These are phyloP conservation scores for Trichomonas tenax DNA, from an alignment of 208 protist species.

Conservation along the genomic window DNA sequence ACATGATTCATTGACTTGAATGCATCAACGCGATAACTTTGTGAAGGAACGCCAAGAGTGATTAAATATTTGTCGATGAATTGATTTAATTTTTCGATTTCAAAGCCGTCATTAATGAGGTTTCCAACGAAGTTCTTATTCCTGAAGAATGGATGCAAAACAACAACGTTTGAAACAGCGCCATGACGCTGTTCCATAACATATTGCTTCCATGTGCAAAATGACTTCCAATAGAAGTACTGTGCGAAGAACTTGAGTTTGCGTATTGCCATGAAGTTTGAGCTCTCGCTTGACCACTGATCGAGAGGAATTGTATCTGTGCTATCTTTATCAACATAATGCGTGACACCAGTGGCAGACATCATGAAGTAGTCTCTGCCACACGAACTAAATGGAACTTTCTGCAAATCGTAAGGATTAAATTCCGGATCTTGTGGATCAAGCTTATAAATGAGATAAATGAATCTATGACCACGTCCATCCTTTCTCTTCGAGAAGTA, in stretches of 20 bases:
- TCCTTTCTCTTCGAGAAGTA: conserved; percentile 14
- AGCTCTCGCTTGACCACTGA: not conserved
- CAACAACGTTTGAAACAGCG: not conserved
- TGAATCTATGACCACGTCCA: not conserved
- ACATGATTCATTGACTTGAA: not conserved
- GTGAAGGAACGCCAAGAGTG: not conserved
- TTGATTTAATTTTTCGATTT: not conserved
- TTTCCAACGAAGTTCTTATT: not conserved
- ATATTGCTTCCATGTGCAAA: not conserved
- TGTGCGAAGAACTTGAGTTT: not conserved
- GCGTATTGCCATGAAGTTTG: not conserved
- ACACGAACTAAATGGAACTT: not conserved
- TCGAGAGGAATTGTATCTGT: not conserved
- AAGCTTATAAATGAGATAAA: not conserved
- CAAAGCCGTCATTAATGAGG: not conserved
- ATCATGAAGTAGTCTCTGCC: not conserved
- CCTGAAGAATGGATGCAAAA: not conserved
- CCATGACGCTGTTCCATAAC: not conserved
- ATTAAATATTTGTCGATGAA: conserved; percentile 9
- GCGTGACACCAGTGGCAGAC: conserved; percentile 5
- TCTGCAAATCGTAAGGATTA: not conserved
- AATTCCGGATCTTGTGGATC: not conserved
- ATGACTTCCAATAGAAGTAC: conserved; percentile 2
- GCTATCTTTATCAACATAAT: not conserved
- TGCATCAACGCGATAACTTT: not conserved